Evolutionary conservation across 768 basidiomycete species (phyloP), one percentile per base, ranked within the genome.

Genomic region (Phaeotremella skinneri): DNA sequence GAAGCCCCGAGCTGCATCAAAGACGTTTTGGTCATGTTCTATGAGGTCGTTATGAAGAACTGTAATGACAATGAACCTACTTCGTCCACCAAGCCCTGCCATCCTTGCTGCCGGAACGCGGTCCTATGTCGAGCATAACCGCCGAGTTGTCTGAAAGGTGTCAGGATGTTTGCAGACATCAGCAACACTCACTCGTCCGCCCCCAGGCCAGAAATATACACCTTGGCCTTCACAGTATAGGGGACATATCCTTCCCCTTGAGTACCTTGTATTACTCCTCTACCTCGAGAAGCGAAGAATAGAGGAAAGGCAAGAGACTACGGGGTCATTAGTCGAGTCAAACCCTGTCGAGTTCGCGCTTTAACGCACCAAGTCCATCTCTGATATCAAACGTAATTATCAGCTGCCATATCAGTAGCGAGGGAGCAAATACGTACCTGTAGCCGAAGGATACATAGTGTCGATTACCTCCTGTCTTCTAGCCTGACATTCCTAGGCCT

Each of bases 281-380:
- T 69, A 0, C 90, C 92, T 43, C 87, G 81, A 3, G 94, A 88
- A 4, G 96, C 94, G 70, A 98, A 98, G 75, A 88, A 97, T 14
- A 99, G 79, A 0, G 96, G 94, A 49, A 90, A 81, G 0, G 90
- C 89, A 7, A 99, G 84, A 69, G 91, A 93, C 94, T 96, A 66
- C 4, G 9, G n/a, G n/a, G n/a, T n/a, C n/a, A n/a, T n/a, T 20
- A 25, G 25, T 13, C 11, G 3, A 13, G 16, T 23, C 2, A 31
- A 17, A 16, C 13, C n/a, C 3, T 2, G 14, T 42, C 13, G 14
- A 25, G 17, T 26, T 2, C 26, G 21, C 20, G 30, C 7, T 13
- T 23, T 7, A 21, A 74, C 85, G 63, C 64, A 91, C 93, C 63
- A 97, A 77, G 73, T 99, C 96, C 78, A 78, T 78, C 32, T 75